Evolutionary conservation across 495 filamentous ascomycete species (phyloP).

Genomic region (Cenococcum geophilum): DNA sequence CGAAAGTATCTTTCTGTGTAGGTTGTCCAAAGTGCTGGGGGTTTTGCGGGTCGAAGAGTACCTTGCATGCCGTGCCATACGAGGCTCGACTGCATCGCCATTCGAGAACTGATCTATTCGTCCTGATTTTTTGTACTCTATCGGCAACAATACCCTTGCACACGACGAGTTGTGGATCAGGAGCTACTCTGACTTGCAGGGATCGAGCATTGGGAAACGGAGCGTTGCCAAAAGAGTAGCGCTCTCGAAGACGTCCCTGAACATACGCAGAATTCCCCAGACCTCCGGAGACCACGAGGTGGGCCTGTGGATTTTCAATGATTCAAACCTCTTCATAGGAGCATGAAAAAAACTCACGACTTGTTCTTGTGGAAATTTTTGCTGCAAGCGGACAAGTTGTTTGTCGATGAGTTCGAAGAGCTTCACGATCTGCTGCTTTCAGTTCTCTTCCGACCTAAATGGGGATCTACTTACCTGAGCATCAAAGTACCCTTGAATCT

Average conservation of each 20-base stretch:
- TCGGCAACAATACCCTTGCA: conserved; percentile 38
- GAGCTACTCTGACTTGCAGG: conserved; percentile 34
- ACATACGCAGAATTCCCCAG: conserved; percentile 61
- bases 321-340: conserved; percentile 27
- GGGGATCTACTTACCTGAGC: conserved; percentile 5
- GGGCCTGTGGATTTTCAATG: conserved; percentile 16
- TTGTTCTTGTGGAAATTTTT: conserved; percentile 41
- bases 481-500: conserved; percentile 49
- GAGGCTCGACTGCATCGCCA: conserved; percentile 32
- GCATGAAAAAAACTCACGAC: conserved; percentile 38
- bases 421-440: conserved; percentile 42
- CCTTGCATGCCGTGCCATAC: conserved; percentile 31
- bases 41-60: conserved; percentile 28
- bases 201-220: conserved; percentile 15
- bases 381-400: conserved; percentile 47
- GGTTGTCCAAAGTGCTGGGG: conserved; percentile 21
- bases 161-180: conserved; percentile 39
- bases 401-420: conserved; percentile 48
- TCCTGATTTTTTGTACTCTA: conserved; percentile 31
- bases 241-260: conserved; percentile 26
- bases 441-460: neutral
- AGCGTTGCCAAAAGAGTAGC: conserved; percentile 24
- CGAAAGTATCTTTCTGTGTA: conserved; percentile 21
- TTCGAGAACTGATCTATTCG: conserved; percentile 31
- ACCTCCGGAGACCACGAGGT: conserved; percentile 57